Conservation (phyloP, 768 basidiomycete species). For the Pulveroboletus sp. region DNA sequence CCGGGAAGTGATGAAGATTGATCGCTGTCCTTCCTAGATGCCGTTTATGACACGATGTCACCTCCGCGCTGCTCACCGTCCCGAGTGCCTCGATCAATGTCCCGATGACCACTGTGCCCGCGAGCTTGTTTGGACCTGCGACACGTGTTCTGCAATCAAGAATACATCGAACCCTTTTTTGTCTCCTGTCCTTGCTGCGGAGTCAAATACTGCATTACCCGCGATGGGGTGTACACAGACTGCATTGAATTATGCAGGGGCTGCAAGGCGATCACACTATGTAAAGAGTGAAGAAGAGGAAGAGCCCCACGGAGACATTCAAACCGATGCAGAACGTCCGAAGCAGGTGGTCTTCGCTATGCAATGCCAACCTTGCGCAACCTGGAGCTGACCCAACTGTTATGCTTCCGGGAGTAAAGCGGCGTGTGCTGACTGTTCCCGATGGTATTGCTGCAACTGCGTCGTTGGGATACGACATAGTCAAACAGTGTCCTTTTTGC, state of each 20-base stretch:
- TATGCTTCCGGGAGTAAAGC: neutral
- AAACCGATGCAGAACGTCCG: neutral
- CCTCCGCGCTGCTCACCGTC: neutral
- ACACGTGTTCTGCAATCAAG: neutral
- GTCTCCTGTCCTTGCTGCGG: slow-evolving; percentile 17
- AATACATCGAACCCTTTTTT: neutral
- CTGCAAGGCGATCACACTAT: slow-evolving; percentile 10
- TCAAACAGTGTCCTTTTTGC: slow-evolving; percentile 4
- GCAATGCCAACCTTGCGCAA: neutral
- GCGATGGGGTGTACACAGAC: neutral
- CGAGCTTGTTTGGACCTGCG: neutral
- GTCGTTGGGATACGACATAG: neutral
- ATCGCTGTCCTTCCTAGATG: slow-evolving; percentile 9
- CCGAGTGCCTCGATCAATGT: slow-evolving; percentile 1
- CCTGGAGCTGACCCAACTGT: slow-evolving; percentile 11
- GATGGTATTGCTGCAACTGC: slow-evolving; percentile 8
- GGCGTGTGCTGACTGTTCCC: neutral
- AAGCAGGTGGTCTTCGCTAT: neutral
- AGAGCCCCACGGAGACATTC: neutral
- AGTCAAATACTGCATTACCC: slow-evolving; percentile 1
- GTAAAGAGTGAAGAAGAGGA: slow-evolving; percentile 14
- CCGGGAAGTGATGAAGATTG: fast-evolving
- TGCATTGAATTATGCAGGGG: neutral
- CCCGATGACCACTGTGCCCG: slow-evolving; percentile 3
- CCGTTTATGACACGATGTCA: neutral